Base-by-base conservation (phyloP, 2,329 filamentous ascomycete species). In the Talaromyces sp. region DNA sequence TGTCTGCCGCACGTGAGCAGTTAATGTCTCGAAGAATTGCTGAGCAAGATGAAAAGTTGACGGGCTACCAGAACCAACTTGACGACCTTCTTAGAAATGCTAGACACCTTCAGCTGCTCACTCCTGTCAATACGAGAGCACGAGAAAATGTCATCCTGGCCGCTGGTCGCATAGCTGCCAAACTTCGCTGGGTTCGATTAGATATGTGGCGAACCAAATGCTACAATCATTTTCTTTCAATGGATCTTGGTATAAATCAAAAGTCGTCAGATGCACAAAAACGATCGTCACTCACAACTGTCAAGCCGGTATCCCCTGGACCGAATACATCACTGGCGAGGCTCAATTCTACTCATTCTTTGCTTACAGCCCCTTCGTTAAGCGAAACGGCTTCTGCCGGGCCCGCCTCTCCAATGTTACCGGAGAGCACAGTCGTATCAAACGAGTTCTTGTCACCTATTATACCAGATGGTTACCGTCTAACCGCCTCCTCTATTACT, bases 141-240 rank as follows among this genome's bases (percentile, higher is more conserved):
- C 85, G 95, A 66, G 94, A 98, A 66, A 87, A 92, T 66, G 85
- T 98, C 63, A 84, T 97, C n/a, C 83, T 90, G 68, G 90, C 92
- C 19, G 94, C 95, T 22, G 92, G 89, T 6, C 88, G 90, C 8
- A 89, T 96, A 78, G 88, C 93, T 64, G 92, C 92, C 3, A 93
- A 94, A 74, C 80, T 99, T 66, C 96, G 95, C 75, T 97, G 94
- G 94, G 88, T 90, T n/a, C 86, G 94, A 67, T 90, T 96, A 75
- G 92, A 97, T 69, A 95, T 97, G 22, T 97, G 93, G 92, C 90
- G 89, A 62, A 86, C 94, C 71, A 94, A 88, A 73, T 97, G 93
- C 69, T 93, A 99, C 76, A 88, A 90, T 48, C 94, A 97, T 71
- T 93, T 98, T 66, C 81, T 99, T 22, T 82, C 88, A 5, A 85